A percentile compares a stretch with the other conserved stretches of the same genome.
phyloP scores from a whole-genome alignment of 2,329 filamentous ascomycete species.

The Cercospora sp. region DNA sequence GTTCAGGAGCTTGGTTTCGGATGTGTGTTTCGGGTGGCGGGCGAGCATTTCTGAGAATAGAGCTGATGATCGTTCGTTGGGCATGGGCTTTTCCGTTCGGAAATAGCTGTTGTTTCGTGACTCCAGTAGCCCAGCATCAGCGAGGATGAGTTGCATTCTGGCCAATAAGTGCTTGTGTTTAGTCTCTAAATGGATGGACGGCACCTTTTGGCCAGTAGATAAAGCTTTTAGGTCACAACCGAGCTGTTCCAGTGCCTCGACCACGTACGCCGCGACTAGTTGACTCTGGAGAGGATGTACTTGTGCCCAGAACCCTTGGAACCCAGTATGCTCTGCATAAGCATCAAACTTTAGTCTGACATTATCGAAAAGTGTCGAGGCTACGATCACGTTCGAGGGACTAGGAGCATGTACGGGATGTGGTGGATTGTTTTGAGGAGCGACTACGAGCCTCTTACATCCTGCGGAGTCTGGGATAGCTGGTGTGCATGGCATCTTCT shows the following conservation, averaged over 20 bases:
- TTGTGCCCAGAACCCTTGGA: constrained; percentile 12
- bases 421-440: not conserved
- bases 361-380: not conserved
- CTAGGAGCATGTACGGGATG: not conserved
- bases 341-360: not conserved
- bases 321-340: constrained; percentile 4
- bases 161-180: constrained; percentile 15
- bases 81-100: constrained; percentile 3
- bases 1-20: constrained; percentile 14
- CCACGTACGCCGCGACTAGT: constrained; percentile 14
- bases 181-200: not conserved
- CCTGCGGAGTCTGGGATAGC: not conserved
- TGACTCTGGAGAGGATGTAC: constrained; percentile 14
- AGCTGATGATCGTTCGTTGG: not conserved
- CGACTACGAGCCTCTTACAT: accelerated
- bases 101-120: constrained; percentile 1
- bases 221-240: constrained; percentile 11
- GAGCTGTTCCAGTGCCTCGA: constrained; percentile 16
- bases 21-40: constrained; percentile 14
- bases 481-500: not conserved
- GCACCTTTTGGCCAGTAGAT: constrained; percentile 1
- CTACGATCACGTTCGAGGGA: not conserved
- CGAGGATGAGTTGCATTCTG: constrained; percentile 10
- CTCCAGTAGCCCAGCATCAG: constrained; percentile 12
- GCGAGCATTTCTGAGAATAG: constrained; percentile 11